A percentile compares a stretch with the other conserved stretches of the same genome.
These are phyloP conservation scores for Alternaria novae-zelandiae DNA, from an alignment of 2,329 filamentous ascomycete species.

Conservation along the genomic window DNA sequence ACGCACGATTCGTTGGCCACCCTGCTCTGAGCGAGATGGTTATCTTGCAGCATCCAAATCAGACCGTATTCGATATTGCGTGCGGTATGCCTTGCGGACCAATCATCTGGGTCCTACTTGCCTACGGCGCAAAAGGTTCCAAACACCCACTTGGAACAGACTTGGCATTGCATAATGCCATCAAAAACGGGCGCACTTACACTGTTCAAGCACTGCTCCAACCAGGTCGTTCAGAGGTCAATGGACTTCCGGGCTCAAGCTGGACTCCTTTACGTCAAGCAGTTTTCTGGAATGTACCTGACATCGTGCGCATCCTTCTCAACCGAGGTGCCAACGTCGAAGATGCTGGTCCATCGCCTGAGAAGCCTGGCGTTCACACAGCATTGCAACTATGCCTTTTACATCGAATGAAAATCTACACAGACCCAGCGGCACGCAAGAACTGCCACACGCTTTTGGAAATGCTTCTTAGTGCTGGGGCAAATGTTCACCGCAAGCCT, in stretches of 20 bases:
- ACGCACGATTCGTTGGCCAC: conserved; percentile 33
- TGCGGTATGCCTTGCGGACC: conserved; percentile 37
- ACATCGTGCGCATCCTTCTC: conserved; percentile 39
- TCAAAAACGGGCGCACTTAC: conserved; percentile 40
- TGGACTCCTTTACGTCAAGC: conserved; percentile 44
- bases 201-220: conserved; percentile 37
- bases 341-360: conserved; percentile 18
- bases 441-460: conserved; percentile 34
- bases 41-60: conserved; percentile 39
- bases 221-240: conserved; percentile 30
- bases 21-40: conserved; percentile 32
- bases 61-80: conserved; percentile 43
- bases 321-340: conserved; percentile 38
- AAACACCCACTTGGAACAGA: conserved; percentile 42
- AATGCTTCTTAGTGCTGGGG: conserved; percentile 39
- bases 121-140: conserved; percentile 38
- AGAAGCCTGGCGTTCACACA: conserved; percentile 15
- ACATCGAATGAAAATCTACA: conserved; percentile 27
- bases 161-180: conserved; percentile 44
- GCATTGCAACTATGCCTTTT: conserved; percentile 39
- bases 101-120: conserved; percentile 34
- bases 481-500: conserved; percentile 30
- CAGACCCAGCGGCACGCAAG: conserved; percentile 15
- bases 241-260: conserved; percentile 30
- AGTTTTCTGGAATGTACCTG: conserved; percentile 39